Evolutionary conservation across 805 yeast genomes (phyloP).

Genomic region (Suhomyces sp.): DNA sequence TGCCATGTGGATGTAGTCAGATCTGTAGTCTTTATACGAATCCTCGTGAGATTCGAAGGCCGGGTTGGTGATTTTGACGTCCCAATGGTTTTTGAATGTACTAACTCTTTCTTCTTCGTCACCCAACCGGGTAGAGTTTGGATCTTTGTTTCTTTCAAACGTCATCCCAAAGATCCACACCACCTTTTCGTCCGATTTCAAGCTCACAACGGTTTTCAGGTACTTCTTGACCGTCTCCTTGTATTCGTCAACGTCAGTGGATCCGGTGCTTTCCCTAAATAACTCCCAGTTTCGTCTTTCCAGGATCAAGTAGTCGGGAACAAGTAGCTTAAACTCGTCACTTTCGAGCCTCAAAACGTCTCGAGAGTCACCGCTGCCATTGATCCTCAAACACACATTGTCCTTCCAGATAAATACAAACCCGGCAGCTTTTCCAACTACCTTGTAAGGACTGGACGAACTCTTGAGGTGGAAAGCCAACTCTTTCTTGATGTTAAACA

Average conservation of each 20-base stretch:
- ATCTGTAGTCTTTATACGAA: conserved; percentile 76
- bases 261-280: conserved; percentile 9
- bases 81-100: conserved; percentile 60
- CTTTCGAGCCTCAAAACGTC: conserved; percentile 55
- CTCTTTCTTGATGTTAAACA: conserved; percentile 47
- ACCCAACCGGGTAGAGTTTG: conserved; percentile 23
- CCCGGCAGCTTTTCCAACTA: conserved; percentile 59
- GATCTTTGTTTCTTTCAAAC: conserved; percentile 60
- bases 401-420: conserved; percentile 64
- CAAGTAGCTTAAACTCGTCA: conserved; percentile 52
- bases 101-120: conserved; percentile 42
- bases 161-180: conserved; percentile 74
- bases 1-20: conserved; percentile 69
- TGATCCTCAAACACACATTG: conserved; percentile 47
- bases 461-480: conserved; percentile 64
- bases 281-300: conserved; percentile 39
- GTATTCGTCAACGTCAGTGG: background rate
- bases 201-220: conserved; percentile 48
- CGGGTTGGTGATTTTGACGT: conserved; percentile 60
- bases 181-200: conserved; percentile 59
- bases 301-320: conserved; percentile 46
- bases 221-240: conserved; percentile 7
- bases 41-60: conserved; percentile 59
- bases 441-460: conserved; percentile 54
- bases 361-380: conserved; percentile 46